phyloP scores from a whole-genome alignment of 1,284 basidiomycete species.

The Phlebopus sp. region DNA sequence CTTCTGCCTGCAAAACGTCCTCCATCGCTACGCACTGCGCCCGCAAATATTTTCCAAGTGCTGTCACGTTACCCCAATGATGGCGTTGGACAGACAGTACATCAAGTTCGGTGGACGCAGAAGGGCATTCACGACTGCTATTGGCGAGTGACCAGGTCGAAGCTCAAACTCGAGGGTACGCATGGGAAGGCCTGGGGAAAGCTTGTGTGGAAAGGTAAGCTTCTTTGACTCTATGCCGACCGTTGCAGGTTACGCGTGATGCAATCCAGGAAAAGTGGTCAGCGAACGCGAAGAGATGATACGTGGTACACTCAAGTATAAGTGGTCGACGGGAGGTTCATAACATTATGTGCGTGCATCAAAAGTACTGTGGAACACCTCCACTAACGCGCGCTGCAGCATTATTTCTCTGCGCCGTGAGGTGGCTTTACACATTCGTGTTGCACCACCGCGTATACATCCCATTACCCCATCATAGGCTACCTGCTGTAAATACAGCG shows the following conservation, averaged over 20 bases:
- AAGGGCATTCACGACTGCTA: constrained; percentile 67
- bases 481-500: no score
- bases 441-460: no score
- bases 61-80: constrained; percentile 66
- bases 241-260: no score
- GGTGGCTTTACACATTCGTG: no score
- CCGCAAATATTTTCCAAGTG: constrained; percentile 66
- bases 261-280: constrained; percentile 33
- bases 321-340: constrained; percentile 34
- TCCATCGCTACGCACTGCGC: constrained; percentile 51
- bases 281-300: constrained; percentile 35
- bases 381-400: no score
- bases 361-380: background rate
- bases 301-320: constrained; percentile 39
- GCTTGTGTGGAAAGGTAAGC: constrained; percentile 73
- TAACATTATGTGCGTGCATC: constrained; percentile 15
- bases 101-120: constrained; percentile 68
- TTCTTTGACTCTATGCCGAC: background rate
- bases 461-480: no score
- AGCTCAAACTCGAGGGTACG: constrained; percentile 65
- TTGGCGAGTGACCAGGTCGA: constrained; percentile 69
- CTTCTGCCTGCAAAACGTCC: constrained; percentile 53
- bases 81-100: constrained; percentile 62
- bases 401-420: no score
- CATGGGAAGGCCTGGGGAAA: constrained; percentile 79